Base-by-base conservation (phyloP, 768 basidiomycete species). In the Psilocybe azurescens region DNA sequence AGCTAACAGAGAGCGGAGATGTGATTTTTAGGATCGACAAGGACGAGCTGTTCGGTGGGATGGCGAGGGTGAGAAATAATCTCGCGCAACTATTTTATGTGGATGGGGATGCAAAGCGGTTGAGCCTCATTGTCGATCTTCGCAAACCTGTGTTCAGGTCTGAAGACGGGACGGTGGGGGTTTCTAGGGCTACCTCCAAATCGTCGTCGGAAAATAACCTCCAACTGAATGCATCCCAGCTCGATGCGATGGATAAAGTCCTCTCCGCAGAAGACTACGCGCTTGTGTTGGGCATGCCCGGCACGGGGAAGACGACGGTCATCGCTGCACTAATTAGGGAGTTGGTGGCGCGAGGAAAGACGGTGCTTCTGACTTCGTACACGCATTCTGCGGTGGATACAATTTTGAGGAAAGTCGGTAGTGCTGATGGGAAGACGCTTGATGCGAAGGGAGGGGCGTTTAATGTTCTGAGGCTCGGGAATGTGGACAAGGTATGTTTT, bases 341-440 rank as follows among this genome's bases (percentile, higher is more conserved):
- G 52, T 76, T 99, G 13, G 94, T 95, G 1, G 82, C 75, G 41
- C 79, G 87, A 76, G 93, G 94, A 6, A 96, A 97, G 80, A 92
- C 86, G 0, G 93, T 99, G 5, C 76, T 99, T 28, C 75, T 99
- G 63, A 92, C 92, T 6, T 93, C 93, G 49, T 97, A 98, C 73
- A 99, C 97, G 2, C 97, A 99, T 78, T 97, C 96, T 13, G 97
- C 97, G 0, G 97, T 99, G 50, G 97, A 99, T 67, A 98, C 90
- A n/a, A 97, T 99, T 69, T 70, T 99, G 69, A 77, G 90, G 69
- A 98, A 97, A 74, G 18, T 28, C 20, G 48, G 33, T 6, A 48
- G 28, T 13, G 53, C 51, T 39, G 56, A 50, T 29, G 61, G 61
- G 6, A 65, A 38, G 13, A 59, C 59, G 24, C 57, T 41, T 32